Base-by-base conservation (phyloP, 192 early-diverging fungal genomes). In the Diversispora eburnea region DNA sequence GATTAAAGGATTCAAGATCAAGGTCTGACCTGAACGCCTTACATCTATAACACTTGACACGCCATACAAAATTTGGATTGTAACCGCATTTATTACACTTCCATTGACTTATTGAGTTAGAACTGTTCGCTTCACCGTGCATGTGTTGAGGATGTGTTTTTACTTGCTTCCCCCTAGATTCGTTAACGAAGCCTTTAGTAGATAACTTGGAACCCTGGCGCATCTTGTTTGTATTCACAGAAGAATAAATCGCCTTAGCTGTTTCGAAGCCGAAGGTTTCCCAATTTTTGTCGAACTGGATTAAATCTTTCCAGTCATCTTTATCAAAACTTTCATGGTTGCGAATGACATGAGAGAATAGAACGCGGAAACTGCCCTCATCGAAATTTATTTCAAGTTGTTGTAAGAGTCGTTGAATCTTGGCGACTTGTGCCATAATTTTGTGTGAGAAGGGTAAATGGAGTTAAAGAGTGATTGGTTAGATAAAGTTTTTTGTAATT, bases 21-120 rank as follows among this genome's bases (percentile, higher is more conserved):
- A 59, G 0, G 22, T 59, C 57, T 59, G 3, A 0, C 4, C 20
- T 59, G 57, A 59, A 8, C 20, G 57, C 57, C 22, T 9, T 59
- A 59, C 57, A 59, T 19, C 8, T 59, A 59, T 59, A 9, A 25
- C 22, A 59, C 9, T 25, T 59, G 17, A 59, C 57, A 33, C 57
- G 57, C 57, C 57, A 59, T 59, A 59, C 3, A 59, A 10, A 22
- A 5, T 59, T 59, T 59, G 57, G 57, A 39, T 25, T 25, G 57
- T 25, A 25, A 22, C 57, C 57, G 20, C 20, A 59, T 8, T 59
- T 59, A 59, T 59, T 4, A 59, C 57, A 59, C 2, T 33, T 59
- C 57, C 57, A 59, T 59, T 59, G 19, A 59, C 57, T 59, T 59
- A 59, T 59, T 59, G 57, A 59, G 20, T 59, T 22, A 33, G 57